phyloP scores from a whole-genome alignment of 331 rosid genomes.

The Malus hybrid region DNA sequence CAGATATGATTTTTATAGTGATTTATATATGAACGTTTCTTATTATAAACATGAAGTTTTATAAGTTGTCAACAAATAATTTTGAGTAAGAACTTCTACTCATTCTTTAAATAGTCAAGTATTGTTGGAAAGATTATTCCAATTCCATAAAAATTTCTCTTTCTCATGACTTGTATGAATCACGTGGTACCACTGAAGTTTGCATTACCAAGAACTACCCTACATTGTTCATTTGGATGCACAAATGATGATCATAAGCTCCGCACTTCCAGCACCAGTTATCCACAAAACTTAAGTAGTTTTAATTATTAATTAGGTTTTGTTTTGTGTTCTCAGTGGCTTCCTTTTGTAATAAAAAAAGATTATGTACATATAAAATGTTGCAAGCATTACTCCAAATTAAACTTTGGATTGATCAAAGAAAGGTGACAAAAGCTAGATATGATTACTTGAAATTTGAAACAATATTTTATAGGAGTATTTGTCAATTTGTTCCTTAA shows the following conservation, averaged over 20 bases:
- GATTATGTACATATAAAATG: no score
- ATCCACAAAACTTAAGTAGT: background rate
- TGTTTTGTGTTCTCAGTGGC: background rate
- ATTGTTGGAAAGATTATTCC: no score
- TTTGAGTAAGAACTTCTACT: no score
- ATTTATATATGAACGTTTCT: no score
- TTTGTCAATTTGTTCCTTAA: no score
- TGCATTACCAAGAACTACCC: no score
- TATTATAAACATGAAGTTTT: no score
- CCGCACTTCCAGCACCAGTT: background rate
- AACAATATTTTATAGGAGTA: background rate
- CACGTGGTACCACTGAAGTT: background rate
- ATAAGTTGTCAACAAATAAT: no score
- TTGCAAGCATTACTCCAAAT: background rate
- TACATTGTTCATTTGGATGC: background rate
- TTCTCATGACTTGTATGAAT: background rate
- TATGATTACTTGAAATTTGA: background rate
- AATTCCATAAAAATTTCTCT: no score
- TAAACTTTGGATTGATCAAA: background rate
- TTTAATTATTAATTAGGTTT: no score
- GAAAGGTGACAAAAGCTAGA: background rate
- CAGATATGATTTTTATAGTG: no score
- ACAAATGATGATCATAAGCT: background rate
- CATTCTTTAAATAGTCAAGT: no score
- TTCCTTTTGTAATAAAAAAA: background rate